A percentile compares a stretch with the other conserved stretches of the same genome.
Conservation (phyloP, 768 basidiomycete genomes). For the Tulasnella sp. region DNA sequence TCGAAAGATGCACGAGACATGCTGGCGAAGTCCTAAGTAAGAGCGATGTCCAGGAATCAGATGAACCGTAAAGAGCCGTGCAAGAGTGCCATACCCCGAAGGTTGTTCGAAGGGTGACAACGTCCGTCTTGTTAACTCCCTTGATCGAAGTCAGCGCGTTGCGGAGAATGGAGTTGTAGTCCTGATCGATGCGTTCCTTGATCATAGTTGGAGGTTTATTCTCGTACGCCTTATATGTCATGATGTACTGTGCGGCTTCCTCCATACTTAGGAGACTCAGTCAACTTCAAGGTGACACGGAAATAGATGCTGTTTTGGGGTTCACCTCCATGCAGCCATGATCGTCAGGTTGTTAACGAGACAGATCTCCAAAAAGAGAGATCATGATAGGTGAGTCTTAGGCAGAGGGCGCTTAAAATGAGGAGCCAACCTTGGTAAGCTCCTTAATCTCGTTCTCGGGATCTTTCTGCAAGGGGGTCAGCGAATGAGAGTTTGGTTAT, state of each 20-base stretch:
- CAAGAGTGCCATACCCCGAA: conserved; percentile 62
- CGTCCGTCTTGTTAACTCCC: conserved; percentile 96
- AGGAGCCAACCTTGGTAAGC: conserved; percentile 61
- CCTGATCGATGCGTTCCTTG: conserved; percentile 88
- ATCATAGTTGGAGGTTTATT: conserved; percentile 89
- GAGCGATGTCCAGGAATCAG: not conserved
- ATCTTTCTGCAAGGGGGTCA: conserved; percentile 9
- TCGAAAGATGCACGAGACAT: conserved; percentile 67
- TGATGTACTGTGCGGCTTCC: conserved; percentile 86
- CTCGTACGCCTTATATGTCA: conserved; percentile 88
- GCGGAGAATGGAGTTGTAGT: conserved; percentile 73
- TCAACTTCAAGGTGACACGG: not conserved
- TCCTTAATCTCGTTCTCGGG: conserved; percentile 53
- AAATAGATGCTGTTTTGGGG: conserved; percentile 2
- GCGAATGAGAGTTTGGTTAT: not conserved
- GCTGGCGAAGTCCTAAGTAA: conserved; percentile 68
- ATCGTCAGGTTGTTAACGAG: conserved; percentile 90
- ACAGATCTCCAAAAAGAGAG: conserved; percentile 47
- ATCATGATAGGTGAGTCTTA: not conserved
- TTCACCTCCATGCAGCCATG: conserved; percentile 85
- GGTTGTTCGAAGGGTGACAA: conserved; percentile 82
- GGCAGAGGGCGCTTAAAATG: not conserved
- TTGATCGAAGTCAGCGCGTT: conserved; percentile 78
- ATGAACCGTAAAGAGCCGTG: not conserved
- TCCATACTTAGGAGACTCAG: conserved; percentile 51